phyloP scores from a whole-genome alignment of 1,284 basidiomycete genomes.

The Tilletia indica region DNA sequence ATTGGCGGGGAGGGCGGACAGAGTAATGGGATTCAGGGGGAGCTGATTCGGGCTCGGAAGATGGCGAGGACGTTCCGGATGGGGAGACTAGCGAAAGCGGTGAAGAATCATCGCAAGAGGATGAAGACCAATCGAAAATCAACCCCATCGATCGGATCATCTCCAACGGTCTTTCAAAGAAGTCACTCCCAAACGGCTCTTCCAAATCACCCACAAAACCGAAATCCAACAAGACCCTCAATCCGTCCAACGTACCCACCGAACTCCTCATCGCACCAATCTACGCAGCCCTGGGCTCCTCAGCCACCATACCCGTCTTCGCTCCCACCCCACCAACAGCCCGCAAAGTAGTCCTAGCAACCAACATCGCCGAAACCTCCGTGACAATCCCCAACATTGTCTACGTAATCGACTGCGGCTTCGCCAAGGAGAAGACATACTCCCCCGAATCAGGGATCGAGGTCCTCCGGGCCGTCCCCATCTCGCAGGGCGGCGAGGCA shows the following conservation, averaged over 20 bases:
- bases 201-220: background rate
- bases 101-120: background rate
- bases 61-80: background rate
- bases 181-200: background rate
- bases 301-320: conserved; percentile 43
- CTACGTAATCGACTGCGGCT: conserved; percentile 80
- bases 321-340: conserved; percentile 65
- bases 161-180: conserved; percentile 11
- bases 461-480: conserved; percentile 42
- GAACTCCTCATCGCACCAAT: conserved; percentile 44
- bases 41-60: background rate
- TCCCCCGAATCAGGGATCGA: conserved; percentile 39
- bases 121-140: background rate
- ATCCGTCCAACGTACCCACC: conserved; percentile 27
- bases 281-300: conserved; percentile 52
- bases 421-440: conserved; percentile 92
- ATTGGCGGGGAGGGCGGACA: background rate
- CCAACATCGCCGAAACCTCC: conserved; percentile 75
- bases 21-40: background rate
- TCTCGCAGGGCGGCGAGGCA: conserved; percentile 48
- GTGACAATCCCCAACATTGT: conserved; percentile 94
- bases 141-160: conserved; percentile 16
- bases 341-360: conserved; percentile 80
- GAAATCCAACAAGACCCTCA: background rate
- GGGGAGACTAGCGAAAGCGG: background rate